These are phyloP conservation scores for Pilasporangium apinafurcum DNA, from an alignment of 352 stramenopile species.

Conservation along the genomic window DNA sequence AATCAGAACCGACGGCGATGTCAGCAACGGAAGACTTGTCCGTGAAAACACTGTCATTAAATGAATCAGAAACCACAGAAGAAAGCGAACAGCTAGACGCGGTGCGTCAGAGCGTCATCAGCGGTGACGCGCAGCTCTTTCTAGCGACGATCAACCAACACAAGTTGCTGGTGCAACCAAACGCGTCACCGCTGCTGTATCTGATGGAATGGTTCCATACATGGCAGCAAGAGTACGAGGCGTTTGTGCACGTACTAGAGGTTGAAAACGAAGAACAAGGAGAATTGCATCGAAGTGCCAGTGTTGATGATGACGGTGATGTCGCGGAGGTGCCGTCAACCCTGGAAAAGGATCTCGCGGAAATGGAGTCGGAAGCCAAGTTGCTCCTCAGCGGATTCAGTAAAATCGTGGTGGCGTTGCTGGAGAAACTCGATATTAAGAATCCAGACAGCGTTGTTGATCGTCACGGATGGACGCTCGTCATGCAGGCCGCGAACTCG, in stretches of 20 bases:
- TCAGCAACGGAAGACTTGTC: slow-evolving; percentile 30
- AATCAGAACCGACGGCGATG: slow-evolving; percentile 6
- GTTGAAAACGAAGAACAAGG: too few species aligned
- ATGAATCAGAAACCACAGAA: too few species aligned
- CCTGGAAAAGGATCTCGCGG: slow-evolving; percentile 57
- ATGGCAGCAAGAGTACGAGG: slow-evolving; percentile 85
- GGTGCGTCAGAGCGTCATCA: slow-evolving; percentile 53
- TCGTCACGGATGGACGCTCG: slow-evolving; percentile 73
- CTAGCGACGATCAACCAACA: slow-evolving; percentile 20
- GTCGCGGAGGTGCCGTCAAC: slow-evolving; percentile 17
- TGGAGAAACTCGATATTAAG: slow-evolving; percentile 32
- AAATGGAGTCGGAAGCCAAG: slow-evolving; percentile 68
- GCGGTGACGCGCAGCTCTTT: slow-evolving; percentile 40
- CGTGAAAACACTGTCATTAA: slow-evolving; percentile 36
- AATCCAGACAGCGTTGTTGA: slow-evolving; percentile 50
- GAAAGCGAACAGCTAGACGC: slow-evolving; percentile 38
- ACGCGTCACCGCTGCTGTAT: slow-evolving; percentile 43
- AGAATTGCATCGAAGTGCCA: too few species aligned
- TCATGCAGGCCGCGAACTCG: slow-evolving; percentile 83
- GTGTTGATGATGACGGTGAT: slow-evolving; percentile 17
- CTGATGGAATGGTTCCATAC: slow-evolving; percentile 85
- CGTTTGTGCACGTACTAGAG: slow-evolving; percentile 65
- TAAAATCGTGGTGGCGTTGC: slow-evolving; percentile 34
- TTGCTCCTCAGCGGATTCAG: slow-evolving; percentile 65
- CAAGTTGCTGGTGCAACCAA: slow-evolving; percentile 17